These are phyloP conservation scores for Boletus sp. DNA, from an alignment of 768 basidiomycete species.

Conservation along the genomic window DNA sequence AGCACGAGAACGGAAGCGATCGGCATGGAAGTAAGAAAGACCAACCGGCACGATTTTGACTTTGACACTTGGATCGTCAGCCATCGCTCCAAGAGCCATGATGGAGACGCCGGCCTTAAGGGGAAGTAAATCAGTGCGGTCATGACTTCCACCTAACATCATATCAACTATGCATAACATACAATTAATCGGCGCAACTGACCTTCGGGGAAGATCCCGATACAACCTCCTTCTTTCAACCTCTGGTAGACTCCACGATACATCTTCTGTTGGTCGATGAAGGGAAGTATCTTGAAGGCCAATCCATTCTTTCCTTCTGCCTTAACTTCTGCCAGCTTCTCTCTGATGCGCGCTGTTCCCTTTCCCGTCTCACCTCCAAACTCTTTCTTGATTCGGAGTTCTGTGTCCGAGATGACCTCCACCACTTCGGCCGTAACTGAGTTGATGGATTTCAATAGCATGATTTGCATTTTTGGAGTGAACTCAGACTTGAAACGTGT, in stretches of 20 bases:
- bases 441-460: conserved; percentile 78
- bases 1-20: conserved; percentile 92
- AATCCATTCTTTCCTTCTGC: conserved; percentile 59
- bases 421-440: conserved; percentile 80
- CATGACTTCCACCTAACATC: conserved; percentile 90
- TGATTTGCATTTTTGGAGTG: conserved; percentile 75
- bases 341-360: conserved; percentile 62
- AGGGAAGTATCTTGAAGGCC: conserved; percentile 80
- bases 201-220: conserved; percentile 99
- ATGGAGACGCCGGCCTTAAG: conserved; percentile 97
- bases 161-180: neutral
- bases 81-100: conserved; percentile 99
- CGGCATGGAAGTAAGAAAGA: conserved; percentile 70
- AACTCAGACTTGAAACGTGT: conserved; percentile 79
- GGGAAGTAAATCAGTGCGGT: conserved; percentile 93
- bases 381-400: conserved; percentile 81
- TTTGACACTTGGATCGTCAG: conserved; percentile 76
- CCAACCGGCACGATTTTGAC: conserved; percentile 93
- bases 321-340: conserved; percentile 61
- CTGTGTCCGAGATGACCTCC: conserved; percentile 86
- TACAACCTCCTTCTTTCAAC: conserved; percentile 81
- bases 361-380: conserved; percentile 82
- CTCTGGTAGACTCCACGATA: conserved; percentile 90
- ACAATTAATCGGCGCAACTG: conserved; percentile 9
- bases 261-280: conserved; percentile 93